Evolutionary conservation across 441 rosid species (phyloP), one percentile per base, ranked within the genome.

Genomic region (Gossypium lobatum): DNA sequence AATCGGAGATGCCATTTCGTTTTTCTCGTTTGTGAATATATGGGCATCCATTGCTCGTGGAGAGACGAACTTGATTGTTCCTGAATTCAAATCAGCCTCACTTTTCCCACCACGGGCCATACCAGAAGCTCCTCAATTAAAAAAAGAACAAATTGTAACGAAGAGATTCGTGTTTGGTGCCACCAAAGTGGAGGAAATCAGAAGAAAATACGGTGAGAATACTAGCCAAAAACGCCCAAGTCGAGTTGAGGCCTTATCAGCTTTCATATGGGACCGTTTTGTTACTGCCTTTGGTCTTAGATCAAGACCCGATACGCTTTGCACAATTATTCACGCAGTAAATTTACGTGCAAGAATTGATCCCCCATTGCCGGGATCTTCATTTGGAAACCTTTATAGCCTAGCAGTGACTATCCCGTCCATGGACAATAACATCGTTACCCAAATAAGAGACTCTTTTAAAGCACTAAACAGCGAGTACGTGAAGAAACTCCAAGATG

Each of bases 131-230:
- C 39, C 2, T 34, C 39, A 34, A 34, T 6, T 34, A 34, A 34
- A 34, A 34, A 34, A 34, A 1, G 39, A 34, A 34, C 39, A 34
- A 34, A 34, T 6, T 6, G 39, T 34, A 6, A 34, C 39, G 9
- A 34, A 34, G 39, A 34, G 39, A 34, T 34, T 34, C 39, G 39
- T 34, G 39, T 34, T 34, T 34, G 9, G 9, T 6, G 39, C 9
- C 39, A 34, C 39, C 39, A 34, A 34, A 34, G 39, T 34, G 39
- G 39, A 34, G 39, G 39, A 34, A 23, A 48, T 87, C 0, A 77
- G 55, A 62, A 81, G 34, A 1, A 80, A 66, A 39, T 83, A 70
- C 20, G 50, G 71, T 0, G 5, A 10, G 31, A 6, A 1, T 3
- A 1, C 0, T 10, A 58, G 26, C 63, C 63, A 23, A 58, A 4